phyloP scores from a whole-genome alignment of 1,284 basidiomycete genomes.

The Chondrostereum purpureum region DNA sequence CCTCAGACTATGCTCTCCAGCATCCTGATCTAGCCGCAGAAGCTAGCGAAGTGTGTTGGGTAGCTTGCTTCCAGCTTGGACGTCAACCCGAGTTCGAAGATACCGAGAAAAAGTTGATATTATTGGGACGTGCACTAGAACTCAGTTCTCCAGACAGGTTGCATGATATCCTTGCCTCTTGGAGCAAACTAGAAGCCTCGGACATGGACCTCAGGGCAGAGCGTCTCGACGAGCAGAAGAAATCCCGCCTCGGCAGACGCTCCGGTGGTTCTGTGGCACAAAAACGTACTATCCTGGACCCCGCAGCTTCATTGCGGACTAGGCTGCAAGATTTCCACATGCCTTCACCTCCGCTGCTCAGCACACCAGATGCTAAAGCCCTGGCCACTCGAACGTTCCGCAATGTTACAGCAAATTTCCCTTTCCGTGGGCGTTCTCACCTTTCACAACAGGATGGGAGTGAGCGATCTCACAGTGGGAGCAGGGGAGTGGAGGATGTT shows the following conservation, averaged over 20 bases:
- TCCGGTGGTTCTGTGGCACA: slow-evolving; percentile 15
- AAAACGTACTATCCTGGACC: slow-evolving; percentile 18
- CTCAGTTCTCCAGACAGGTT: slow-evolving; percentile 82
- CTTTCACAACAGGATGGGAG: slow-evolving; percentile 33
- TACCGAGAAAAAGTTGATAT: slow-evolving; percentile 54
- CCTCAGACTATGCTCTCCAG: slow-evolving; percentile 24
- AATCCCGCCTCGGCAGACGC: not conserved
- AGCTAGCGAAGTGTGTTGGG: slow-evolving; percentile 80
- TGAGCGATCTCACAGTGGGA: slow-evolving; percentile 33
- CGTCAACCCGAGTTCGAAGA: slow-evolving; percentile 72
- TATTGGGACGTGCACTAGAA: slow-evolving; percentile 80
- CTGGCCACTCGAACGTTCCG: slow-evolving; percentile 69
- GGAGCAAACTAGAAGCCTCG: slow-evolving; percentile 64
- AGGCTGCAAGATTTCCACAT: slow-evolving; percentile 59
- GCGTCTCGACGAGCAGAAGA: slow-evolving; percentile 26
- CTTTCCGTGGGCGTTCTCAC: slow-evolving; percentile 48
- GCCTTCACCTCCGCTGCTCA: slow-evolving; percentile 55
- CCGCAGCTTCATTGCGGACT: slow-evolving; percentile 46
- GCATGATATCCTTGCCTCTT: slow-evolving; percentile 64
- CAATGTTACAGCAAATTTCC: slow-evolving; percentile 72
- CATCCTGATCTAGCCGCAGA: slow-evolving; percentile 46
- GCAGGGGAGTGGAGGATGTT: slow-evolving; percentile 51
- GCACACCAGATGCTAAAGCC: slow-evolving; percentile 66
- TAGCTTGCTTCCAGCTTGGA: slow-evolving; percentile 80
- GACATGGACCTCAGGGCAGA: slow-evolving; percentile 47